Base-by-base conservation (phyloP, 768 basidiomycete genomes). In the Lentinula detonsa region DNA sequence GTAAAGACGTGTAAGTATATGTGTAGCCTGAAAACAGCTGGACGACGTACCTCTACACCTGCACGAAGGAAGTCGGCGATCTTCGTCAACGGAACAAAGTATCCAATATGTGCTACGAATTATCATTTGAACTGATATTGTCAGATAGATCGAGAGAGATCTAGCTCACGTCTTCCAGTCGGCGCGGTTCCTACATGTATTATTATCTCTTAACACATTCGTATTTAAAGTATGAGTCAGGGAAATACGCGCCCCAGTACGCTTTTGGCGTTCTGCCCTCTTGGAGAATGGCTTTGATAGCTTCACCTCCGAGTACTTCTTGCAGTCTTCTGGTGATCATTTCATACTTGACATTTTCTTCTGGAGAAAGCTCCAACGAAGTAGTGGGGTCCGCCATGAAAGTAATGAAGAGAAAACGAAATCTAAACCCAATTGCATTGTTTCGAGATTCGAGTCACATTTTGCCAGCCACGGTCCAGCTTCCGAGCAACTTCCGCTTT, bases 51-150 rank as follows among this genome's bases (percentile, higher is more conserved):
- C 73, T 93, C 88, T 2, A 95, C 94, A n/a, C 87, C 95, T 1
- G 95, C 96, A 45, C 85, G 82, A 48, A 98, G 75, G 74, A 99
- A 98, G 76, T 98, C 96, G 8, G 95, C 93, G 61, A 99, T 92
- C 79, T 99, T 99, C 23, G 85, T 87, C 63, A 98, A 76, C 2
- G 97, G 87, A 0, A 96, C 96, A 71, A 97, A 96, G 80, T 99
- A 99, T 5, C 93, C 97, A 61, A 98, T 89, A 68, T 98, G 97
- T 6, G 96, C 96, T 98, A 67, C 43, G 46, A 61, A 57, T 61
- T 54, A 51, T 60, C 59, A 53, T 23, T 59, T 52, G 35, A 61
- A 62, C 21, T 9, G 28, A 28, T 28, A 37, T 15, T 42, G 16
- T 18, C 11, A 28, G 28, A 5, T 53, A 16, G 23, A 46, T 31